Percentiles rank a stretch among this genome's conserved stretches.
These are phyloP conservation scores for Debaryomyces subglobosus DNA, from an alignment of 1,139 yeast genomes.

Conservation along the genomic window DNA sequence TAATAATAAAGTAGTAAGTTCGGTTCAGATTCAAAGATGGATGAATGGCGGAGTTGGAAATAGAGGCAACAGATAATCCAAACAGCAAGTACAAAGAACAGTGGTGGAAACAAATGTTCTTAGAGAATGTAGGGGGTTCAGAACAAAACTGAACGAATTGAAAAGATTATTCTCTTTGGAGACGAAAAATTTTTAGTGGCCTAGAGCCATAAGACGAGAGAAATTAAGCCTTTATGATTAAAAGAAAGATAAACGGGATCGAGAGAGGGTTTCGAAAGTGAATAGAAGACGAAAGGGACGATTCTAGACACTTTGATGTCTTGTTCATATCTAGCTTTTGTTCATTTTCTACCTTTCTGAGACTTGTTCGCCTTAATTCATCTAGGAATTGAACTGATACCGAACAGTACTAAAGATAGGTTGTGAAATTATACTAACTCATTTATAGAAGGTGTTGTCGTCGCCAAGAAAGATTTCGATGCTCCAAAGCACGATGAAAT, in stretches of 20 bases:
- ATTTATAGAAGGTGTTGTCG: slow-evolving; percentile 92
- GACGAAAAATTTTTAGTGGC: background rate
- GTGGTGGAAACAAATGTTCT: background rate
- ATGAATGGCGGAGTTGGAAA: background rate
- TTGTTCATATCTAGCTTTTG: background rate
- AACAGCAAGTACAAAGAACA: background rate
- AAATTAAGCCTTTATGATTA: background rate
- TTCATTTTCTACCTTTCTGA: background rate
- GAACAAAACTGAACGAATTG: background rate
- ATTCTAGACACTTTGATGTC: background rate
- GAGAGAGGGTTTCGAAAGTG: background rate
- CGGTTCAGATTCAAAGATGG: slow-evolving; percentile 3
- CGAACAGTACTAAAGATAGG: background rate
- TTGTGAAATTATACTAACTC: slow-evolving; percentile 29
- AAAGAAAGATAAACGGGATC: background rate
- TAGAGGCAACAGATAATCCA: background rate
- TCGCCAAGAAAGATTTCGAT: slow-evolving; percentile 98
- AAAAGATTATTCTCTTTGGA: background rate
- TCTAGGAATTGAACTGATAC: background rate
- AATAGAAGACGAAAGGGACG: background rate
- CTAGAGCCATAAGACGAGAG: background rate
- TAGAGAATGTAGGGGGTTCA: background rate
- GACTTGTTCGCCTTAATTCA: background rate
- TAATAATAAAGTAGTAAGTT: background rate
- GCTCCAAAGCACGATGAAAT: slow-evolving; percentile 98